phyloP scores from a whole-genome alignment of 2,329 filamentous ascomycete species.

The Hypomyces perniciosus region DNA sequence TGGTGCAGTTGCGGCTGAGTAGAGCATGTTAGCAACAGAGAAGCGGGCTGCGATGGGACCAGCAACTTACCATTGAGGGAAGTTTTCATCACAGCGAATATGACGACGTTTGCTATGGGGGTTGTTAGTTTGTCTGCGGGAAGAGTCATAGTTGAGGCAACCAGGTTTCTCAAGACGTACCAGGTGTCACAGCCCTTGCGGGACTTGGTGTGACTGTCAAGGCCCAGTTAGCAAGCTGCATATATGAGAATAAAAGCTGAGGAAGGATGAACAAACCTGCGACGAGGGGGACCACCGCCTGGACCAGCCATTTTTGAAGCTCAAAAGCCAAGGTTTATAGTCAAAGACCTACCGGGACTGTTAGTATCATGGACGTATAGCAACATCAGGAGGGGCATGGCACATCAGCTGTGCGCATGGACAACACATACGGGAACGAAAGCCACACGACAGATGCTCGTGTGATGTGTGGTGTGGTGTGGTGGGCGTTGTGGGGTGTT shows the following conservation, averaged over 20 bases:
- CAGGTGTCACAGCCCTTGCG: conserved; percentile 97
- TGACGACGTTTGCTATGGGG: conserved; percentile 72
- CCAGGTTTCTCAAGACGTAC: conserved; percentile 30
- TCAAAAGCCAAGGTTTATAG: conserved; percentile 27
- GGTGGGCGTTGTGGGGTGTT: conserved; percentile 32
- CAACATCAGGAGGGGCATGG: neutral
- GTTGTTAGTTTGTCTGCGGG: conserved; percentile 11
- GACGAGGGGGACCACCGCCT: conserved; percentile 83
- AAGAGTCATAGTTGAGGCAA: neutral
- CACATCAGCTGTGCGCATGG: neutral
- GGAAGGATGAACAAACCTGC: conserved; percentile 43
- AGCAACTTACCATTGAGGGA: conserved; percentile 80
- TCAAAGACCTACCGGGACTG: conserved; percentile 19
- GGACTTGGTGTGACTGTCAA: conserved; percentile 87
- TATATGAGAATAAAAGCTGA: neutral
- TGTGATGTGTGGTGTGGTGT: conserved; percentile 22
- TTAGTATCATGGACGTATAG: neutral
- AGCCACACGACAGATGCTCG: conserved; percentile 23
- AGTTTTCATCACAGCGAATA: conserved; percentile 95
- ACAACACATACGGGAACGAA: conserved; percentile 24
- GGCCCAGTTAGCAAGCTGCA: conserved; percentile 19
- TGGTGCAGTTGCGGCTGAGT: conserved; percentile 88
- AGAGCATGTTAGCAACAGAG: conserved; percentile 15
- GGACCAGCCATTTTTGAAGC: conserved; percentile 73
- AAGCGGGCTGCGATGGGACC: neutral